These are phyloP conservation scores for Ambrosia trifida DNA, from an alignment of 129 eudicot species.

Conservation along the genomic window DNA sequence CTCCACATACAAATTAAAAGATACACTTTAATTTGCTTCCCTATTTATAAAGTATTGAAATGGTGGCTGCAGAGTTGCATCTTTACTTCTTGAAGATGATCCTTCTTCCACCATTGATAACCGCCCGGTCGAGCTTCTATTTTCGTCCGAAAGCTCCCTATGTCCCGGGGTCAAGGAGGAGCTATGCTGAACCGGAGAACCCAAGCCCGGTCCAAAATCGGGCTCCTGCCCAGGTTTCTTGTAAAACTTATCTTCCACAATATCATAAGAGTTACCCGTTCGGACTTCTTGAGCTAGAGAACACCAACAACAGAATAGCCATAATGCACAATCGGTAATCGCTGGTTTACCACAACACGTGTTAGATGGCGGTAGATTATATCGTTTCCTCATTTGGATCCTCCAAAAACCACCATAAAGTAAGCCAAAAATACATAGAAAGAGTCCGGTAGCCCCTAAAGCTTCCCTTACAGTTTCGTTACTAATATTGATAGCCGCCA, in stretches of 20 bases:
- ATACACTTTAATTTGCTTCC: conserved; percentile 32
- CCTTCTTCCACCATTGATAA: conserved; percentile 43
- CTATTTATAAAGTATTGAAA: conserved; percentile 44
- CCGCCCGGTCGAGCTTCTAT: conserved; percentile 36
- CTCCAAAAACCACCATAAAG: conserved; percentile 99
- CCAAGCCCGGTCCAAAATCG: conserved; percentile 30
- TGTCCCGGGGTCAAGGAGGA: conserved; percentile 41
- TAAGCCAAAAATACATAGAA: conserved; percentile 84
- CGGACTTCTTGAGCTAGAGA: conserved; percentile 97
- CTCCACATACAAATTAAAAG: neutral
- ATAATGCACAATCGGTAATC: conserved; percentile 69
- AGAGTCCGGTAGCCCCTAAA: conserved; percentile 69
- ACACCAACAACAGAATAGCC: conserved; percentile 99
- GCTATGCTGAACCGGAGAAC: conserved; percentile 36
- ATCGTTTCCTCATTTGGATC: conserved; percentile 93
- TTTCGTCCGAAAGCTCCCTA: conserved; percentile 31
- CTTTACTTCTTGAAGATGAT: conserved; percentile 32
- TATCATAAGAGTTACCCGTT: conserved; percentile 78
- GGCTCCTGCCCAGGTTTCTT: conserved; percentile 32
- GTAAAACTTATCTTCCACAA: conserved; percentile 66
- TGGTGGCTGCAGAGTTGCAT: conserved; percentile 65
- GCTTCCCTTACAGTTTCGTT: conserved; percentile 66
- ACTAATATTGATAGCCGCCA: conserved; percentile 84
- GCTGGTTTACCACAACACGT: conserved; percentile 63
- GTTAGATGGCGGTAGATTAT: conserved; percentile 62